Evolutionary conservation across 2,329 filamentous ascomycete species (phyloP).

Genomic region (Aspergillus candidus): DNA sequence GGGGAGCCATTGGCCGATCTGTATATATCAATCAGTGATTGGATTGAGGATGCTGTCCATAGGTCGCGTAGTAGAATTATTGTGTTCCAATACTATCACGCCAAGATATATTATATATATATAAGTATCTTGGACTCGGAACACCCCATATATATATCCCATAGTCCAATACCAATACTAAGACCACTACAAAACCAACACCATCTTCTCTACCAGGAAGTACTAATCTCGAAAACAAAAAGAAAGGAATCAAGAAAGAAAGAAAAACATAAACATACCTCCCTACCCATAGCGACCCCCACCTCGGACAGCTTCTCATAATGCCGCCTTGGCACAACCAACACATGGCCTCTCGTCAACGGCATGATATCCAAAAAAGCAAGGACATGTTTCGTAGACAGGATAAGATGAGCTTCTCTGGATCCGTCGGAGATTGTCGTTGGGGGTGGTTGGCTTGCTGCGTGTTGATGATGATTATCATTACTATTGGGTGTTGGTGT

Average conservation of each 20-base stretch:
- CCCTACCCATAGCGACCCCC: constrained; percentile 55
- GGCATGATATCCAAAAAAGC: constrained; percentile 94
- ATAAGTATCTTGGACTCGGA: neutral
- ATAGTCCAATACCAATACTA: too few relatives aligned
- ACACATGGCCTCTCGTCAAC: constrained; percentile 72
- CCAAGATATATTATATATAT: neutral
- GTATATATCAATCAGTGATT: neutral
- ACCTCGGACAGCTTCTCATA: constrained; percentile 71
- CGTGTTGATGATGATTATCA: too few relatives aligned
- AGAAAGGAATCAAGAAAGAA: neutral
- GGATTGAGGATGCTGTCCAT: too few relatives aligned
- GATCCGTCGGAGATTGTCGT: constrained; percentile 8
- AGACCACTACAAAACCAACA: too few relatives aligned
- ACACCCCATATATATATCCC: too few relatives aligned
- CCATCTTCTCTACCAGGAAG: too few relatives aligned
- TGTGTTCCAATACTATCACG: neutral
- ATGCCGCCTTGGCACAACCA: constrained; percentile 74
- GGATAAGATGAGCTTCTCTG: constrained; percentile 51
- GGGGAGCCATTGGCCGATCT: constrained; percentile 44
- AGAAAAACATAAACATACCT: constrained; percentile 48
- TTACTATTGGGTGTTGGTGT: neutral
- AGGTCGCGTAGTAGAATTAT: neutral
- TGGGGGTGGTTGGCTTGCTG: constrained; percentile 16
- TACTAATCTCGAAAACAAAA: neutral
- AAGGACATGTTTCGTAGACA: constrained; percentile 70